Conservation (phyloP, 2,329 filamentous ascomycete genomes). For the Aureobasidium melanogenum region DNA sequence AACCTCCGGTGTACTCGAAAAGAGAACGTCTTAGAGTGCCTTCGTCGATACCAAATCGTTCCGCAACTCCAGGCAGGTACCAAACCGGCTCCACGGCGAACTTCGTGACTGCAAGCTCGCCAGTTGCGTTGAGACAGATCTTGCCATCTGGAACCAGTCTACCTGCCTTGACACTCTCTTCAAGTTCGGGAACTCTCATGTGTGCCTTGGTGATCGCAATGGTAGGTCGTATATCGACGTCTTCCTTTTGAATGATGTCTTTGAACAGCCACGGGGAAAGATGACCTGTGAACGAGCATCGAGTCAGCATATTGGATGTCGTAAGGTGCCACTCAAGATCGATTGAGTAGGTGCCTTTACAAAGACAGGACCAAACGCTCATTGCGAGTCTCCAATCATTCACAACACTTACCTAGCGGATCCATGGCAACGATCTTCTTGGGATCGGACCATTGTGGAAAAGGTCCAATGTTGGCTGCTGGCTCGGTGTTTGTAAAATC, state of each 20-base stretch:
- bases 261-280: conserved; percentile 76
- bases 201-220: conserved; percentile 89
- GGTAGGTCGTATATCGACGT: conserved; percentile 78
- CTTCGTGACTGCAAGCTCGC: conserved; percentile 90
- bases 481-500: conserved; percentile 83
- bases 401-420: conserved; percentile 50
- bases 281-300: conserved; percentile 45
- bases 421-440: conserved; percentile 99
- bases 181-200: conserved; percentile 94
- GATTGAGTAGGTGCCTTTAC: neutral
- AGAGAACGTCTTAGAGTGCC: conserved; percentile 74
- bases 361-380: neutral
- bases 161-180: conserved; percentile 74
- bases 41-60: conserved; percentile 93
- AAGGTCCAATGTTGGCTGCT: conserved; percentile 79
- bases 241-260: conserved; percentile 66
- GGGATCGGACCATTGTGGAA: conserved; percentile 59
- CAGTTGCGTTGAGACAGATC: conserved; percentile 75
- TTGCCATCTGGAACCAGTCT: conserved; percentile 74
- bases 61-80: conserved; percentile 56
- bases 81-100: conserved; percentile 88
- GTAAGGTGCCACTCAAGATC: too few relatives aligned
- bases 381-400: neutral
- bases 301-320: neutral
- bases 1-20: conserved; percentile 93